Evolutionary conservation across 768 basidiomycete species (phyloP).

Genomic region (Tricholoma matsutake): DNA sequence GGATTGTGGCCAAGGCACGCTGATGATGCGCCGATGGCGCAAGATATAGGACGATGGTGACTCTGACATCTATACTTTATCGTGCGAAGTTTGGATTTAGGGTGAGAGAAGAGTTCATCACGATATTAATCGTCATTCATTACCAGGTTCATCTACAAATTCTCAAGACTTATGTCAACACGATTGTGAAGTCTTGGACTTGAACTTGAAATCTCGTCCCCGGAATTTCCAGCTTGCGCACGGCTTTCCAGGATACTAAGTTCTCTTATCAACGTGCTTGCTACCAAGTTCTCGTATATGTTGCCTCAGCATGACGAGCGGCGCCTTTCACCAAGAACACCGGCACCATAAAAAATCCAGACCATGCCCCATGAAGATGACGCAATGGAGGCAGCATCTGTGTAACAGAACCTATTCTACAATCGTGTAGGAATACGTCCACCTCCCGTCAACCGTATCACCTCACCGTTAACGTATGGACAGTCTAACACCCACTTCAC

Average conservation of each 20-base stretch:
- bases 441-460: conserved; percentile 44
- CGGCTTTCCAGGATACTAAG: too few species aligned
- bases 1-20: too few species aligned
- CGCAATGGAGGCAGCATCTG: not conserved
- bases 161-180: not conserved
- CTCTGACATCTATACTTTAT: not conserved
- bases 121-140: too few species aligned
- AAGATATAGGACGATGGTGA: not conserved
- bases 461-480: conserved; percentile 55
- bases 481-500: conserved; percentile 48
- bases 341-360: too few species aligned
- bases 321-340: not conserved
- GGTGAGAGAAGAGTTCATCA: not conserved
- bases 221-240: not conserved
- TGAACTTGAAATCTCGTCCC: not conserved
- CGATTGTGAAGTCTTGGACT: not conserved
- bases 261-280: too few species aligned
- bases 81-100: too few species aligned
- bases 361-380: too few species aligned
- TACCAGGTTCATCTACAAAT: too few species aligned
- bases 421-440: conserved; percentile 33
- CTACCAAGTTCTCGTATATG: too few species aligned
- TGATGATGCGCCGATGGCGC: too few species aligned
- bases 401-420: not conserved
- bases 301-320: too few species aligned